A percentile compares a stretch with the other conserved stretches of the same genome.
Conservation (phyloP, 2,329 filamentous ascomycete genomes). For the Tolypocladium amazonense region DNA sequence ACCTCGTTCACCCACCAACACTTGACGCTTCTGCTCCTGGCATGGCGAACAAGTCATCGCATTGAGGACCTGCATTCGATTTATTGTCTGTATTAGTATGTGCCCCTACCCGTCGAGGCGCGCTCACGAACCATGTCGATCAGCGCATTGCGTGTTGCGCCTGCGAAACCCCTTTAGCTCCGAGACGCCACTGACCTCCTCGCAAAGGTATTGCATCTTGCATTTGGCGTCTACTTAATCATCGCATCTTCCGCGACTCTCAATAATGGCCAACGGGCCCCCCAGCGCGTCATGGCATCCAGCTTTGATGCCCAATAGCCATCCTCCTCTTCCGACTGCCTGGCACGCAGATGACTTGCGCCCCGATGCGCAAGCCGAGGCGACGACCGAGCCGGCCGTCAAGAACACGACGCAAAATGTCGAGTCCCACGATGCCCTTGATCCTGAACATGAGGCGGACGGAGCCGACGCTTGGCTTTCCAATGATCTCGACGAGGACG, state of each 20-base stretch:
- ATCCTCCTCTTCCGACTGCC: neutral
- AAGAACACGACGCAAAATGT: conserved; percentile 3
- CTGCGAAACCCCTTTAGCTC: conserved; percentile 1
- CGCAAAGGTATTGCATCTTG: neutral
- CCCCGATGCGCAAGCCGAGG: conserved; percentile 1
- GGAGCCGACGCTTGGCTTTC: conserved; percentile 9
- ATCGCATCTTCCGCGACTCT: conserved; percentile 4
- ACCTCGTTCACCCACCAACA: neutral
- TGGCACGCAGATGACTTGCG: neutral
- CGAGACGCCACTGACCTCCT: neutral
- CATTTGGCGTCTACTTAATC: conserved; percentile 4
- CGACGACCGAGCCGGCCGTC: conserved; percentile 3
- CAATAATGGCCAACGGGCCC: conserved; percentile 25
- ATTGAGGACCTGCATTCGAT: conserved; percentile 6
- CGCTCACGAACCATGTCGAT: neutral
- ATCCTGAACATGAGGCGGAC: conserved; percentile 1
- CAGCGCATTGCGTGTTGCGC: neutral
- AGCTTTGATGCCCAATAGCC: conserved; percentile 26
- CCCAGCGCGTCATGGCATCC: conserved; percentile 28
- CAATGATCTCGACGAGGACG: conserved; percentile 8
- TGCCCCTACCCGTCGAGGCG: neutral
- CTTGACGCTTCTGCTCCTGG: conserved; percentile 1
- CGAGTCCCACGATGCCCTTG: conserved; percentile 6
- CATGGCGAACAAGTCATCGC: conserved; percentile 9
- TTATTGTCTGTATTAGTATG: conserved; percentile 8